A percentile compares a stretch with the other conserved stretches of the same genome.
Conservation (phyloP, 768 basidiomycete genomes). For the Floccularia luteovirens region DNA sequence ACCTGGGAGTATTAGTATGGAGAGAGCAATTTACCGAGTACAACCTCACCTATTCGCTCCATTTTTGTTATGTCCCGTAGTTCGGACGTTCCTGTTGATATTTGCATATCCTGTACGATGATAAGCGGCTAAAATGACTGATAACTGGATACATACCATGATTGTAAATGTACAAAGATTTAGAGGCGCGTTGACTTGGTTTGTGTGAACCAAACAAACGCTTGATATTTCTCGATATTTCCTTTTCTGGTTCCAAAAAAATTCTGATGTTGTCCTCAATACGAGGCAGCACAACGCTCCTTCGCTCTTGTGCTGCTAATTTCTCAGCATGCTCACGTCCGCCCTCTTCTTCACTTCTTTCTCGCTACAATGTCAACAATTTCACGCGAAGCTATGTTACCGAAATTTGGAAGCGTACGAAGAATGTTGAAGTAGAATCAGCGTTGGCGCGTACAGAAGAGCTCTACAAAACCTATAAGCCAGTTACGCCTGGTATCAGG, state of each 20-base stretch:
- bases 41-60: constrained; percentile 74
- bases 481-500: constrained; percentile 78
- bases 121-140: background rate
- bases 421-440: constrained; percentile 24
- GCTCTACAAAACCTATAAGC: constrained; percentile 86
- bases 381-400: constrained; percentile 28
- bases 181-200: background rate
- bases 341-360: constrained; percentile 13
- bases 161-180: no score
- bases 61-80: constrained; percentile 85
- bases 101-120: constrained; percentile 49
- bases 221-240: background rate
- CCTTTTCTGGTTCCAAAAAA: background rate
- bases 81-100: constrained; percentile 71
- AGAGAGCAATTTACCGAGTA: background rate
- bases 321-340: no score
- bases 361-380: constrained; percentile 7
- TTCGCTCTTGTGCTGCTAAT: no score
- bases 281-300: constrained; percentile 32
- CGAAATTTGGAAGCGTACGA: constrained; percentile 26
- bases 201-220: background rate
- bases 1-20: constrained; percentile 33
- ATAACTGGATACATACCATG: background rate
- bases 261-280: constrained; percentile 35
- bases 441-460: constrained; percentile 45